Percentiles rank a stretch among this genome's conserved stretches.
phyloP scores from a whole-genome alignment of 2,329 filamentous ascomycete species.

The Lanzia echinophila region DNA sequence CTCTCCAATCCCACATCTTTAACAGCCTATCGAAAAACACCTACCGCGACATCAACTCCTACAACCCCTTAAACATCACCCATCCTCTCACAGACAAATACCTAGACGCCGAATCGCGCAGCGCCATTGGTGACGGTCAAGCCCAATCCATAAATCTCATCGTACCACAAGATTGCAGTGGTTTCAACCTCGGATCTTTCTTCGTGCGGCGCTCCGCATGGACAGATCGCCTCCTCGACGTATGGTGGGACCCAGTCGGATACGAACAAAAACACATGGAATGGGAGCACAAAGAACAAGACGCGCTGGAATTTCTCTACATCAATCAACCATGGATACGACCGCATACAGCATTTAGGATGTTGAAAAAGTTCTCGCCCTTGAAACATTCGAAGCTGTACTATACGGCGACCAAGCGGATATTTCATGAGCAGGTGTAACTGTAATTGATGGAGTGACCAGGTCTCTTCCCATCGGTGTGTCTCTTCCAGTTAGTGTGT shows the following conservation, averaged over 20 bases:
- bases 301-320: slow-evolving; percentile 90
- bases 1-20: slow-evolving; percentile 86
- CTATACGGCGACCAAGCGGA: slow-evolving; percentile 27
- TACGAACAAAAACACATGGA: slow-evolving; percentile 99
- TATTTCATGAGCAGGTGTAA: slow-evolving; percentile 43
- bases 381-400: slow-evolving; percentile 10
- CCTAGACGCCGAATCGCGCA: slow-evolving; percentile 68
- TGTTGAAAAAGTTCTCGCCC: slow-evolving; percentile 20
- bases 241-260: slow-evolving; percentile 97
- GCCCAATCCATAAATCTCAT: slow-evolving; percentile 77
- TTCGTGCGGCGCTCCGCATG: slow-evolving; percentile 79
- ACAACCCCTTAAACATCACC: slow-evolving; percentile 89
- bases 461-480: slow-evolving; percentile 18
- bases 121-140: slow-evolving; percentile 69
- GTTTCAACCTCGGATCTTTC: slow-evolving; percentile 96
- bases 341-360: slow-evolving; percentile 76
- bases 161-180: slow-evolving; percentile 86
- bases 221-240: slow-evolving; percentile 85
- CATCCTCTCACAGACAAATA: slow-evolving; percentile 72
- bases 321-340: slow-evolving; percentile 87
- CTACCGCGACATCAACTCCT: slow-evolving; percentile 93
- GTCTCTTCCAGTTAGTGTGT: slow-evolving; percentile 19
- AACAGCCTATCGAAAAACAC: slow-evolving; percentile 65
- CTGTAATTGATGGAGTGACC: slow-evolving; percentile 44
- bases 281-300: slow-evolving; percentile 98